Evolutionary conservation across 1,284 basidiomycete genomes (phyloP).

Genomic region (Ustilago sp.): DNA sequence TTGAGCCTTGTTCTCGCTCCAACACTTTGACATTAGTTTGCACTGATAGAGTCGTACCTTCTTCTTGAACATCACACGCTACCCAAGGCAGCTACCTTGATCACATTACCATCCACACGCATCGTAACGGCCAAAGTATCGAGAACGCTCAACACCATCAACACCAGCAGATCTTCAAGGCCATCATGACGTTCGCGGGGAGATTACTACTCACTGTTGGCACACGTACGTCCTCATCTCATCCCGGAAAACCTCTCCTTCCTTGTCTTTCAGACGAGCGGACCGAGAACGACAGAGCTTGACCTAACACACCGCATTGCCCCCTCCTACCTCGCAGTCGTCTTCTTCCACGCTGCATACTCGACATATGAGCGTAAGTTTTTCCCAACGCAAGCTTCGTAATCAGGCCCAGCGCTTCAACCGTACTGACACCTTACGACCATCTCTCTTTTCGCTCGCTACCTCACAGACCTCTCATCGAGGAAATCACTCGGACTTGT

Average conservation of each 20-base stretch:
- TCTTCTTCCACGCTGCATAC: slow-evolving; percentile 61
- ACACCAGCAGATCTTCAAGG: not conserved
- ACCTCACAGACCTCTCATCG: slow-evolving; percentile 43
- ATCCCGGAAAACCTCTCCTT: not conserved
- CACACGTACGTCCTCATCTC: slow-evolving; percentile 27
- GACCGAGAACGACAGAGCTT: not conserved
- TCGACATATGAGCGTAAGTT: slow-evolving; percentile 62
- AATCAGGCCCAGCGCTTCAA: too few relatives aligned
- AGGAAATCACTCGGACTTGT: slow-evolving; percentile 55
- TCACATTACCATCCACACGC: too few relatives aligned
- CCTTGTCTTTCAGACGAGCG: not conserved
- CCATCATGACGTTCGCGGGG: slow-evolving; percentile 26
- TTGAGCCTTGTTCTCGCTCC: slow-evolving; percentile 3
- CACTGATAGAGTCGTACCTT: not conserved
- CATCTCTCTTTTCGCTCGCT: not conserved
- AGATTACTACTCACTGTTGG: slow-evolving; percentile 32
- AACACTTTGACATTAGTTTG: slow-evolving; percentile 17
- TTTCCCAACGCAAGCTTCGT: too few relatives aligned
- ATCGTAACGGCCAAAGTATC: not conserved
- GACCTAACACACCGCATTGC: not conserved
- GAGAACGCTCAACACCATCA: not conserved
- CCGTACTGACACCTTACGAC: not conserved
- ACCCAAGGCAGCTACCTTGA: too few relatives aligned
- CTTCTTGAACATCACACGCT: not conserved
- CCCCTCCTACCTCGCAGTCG: slow-evolving; percentile 16